A percentile compares a stretch with the other conserved stretches of the same genome.
Evolutionary conservation across 2,329 filamentous ascomycete species (phyloP).

Genomic region (Trichoderma sp.): DNA sequence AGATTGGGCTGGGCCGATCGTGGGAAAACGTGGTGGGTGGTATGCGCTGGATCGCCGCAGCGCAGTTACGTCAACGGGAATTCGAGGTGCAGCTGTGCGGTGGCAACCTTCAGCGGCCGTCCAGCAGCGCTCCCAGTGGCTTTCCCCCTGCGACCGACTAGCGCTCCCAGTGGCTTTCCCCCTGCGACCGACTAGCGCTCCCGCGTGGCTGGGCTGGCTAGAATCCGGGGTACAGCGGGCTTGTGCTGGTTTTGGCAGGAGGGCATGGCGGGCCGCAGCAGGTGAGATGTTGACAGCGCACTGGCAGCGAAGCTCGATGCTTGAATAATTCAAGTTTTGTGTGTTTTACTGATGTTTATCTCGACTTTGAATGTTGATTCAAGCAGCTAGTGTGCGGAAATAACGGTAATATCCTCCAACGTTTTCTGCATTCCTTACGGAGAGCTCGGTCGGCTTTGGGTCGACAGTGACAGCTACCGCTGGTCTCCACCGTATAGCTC

Average conservation of each 20-base stretch:
- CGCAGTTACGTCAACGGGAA: constrained; percentile 25
- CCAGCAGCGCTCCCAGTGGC: constrained; percentile 9
- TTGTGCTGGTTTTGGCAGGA: constrained; percentile 17
- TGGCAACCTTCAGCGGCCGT: not conserved
- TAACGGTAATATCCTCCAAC: not conserved
- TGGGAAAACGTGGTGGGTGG: not conserved
- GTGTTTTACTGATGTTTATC: not conserved
- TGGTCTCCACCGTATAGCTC: not conserved
- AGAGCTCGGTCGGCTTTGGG: not conserved
- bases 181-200: constrained; percentile 20
- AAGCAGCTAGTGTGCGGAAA: not conserved
- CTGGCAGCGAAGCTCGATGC: not conserved
- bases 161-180: constrained; percentile 24
- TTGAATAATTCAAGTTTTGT: not conserved
- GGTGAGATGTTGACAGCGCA: not conserved
- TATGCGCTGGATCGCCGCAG: not conserved
- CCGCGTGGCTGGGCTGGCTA: constrained; percentile 13
- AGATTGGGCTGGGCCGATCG: not conserved
- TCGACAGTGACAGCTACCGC: not conserved
- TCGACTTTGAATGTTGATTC: not conserved
- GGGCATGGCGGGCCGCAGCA: not conserved
- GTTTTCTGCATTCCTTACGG: not conserved
- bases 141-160: constrained; percentile 10
- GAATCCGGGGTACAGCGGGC: constrained; percentile 25
- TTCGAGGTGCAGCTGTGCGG: not conserved